Evolutionary conservation across 345 rosid genomes (phyloP).

Genomic region (Microthlaspi erraticum): DNA sequence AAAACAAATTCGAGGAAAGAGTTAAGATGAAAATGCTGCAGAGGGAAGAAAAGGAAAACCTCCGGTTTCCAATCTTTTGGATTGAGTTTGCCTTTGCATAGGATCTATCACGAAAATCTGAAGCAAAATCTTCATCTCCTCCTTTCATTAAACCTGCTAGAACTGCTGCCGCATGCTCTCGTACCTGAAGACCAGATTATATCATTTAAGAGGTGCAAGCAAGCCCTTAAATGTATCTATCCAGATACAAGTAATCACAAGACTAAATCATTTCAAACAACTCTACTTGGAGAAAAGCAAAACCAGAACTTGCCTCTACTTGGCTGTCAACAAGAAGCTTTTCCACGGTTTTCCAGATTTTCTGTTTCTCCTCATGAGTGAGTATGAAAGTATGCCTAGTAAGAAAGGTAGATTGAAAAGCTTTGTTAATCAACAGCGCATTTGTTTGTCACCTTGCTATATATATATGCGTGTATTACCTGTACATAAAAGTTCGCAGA

Average conservation of each 20-base stretch:
- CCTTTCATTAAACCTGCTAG: constrained; percentile 97
- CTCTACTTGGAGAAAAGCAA: neutral
- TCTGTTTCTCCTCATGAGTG: constrained; percentile 65
- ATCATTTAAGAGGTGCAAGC: neutral
- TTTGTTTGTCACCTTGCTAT: constrained; percentile 32
- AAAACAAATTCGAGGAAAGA: constrained; percentile 5
- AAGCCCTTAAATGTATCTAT: neutral
- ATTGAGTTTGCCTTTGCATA: constrained; percentile 71
- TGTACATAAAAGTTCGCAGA: constrained; percentile 93
- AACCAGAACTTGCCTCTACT: constrained; percentile 79
- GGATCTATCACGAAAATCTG: constrained; percentile 82
- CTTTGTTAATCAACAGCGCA: constrained; percentile 7
- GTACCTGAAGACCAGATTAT: constrained; percentile 58
- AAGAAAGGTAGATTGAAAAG: constrained; percentile 11
- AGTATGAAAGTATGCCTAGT: constrained; percentile 92
- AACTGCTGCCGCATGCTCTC: constrained; percentile 98
- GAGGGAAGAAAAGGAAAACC: constrained; percentile 45
- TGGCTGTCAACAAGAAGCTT: constrained; percentile 83
- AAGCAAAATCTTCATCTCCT: constrained; percentile 83
- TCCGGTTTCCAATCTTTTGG: constrained; percentile 65
- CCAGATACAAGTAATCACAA: constrained; percentile 3
- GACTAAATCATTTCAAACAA: constrained; percentile 7
- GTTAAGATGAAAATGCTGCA: neutral
- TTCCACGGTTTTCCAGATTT: constrained; percentile 86
- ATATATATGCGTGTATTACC: constrained; percentile 53